Base-by-base conservation (phyloP, 2,329 filamentous ascomycete genomes). In the Xylaria sp. region DNA sequence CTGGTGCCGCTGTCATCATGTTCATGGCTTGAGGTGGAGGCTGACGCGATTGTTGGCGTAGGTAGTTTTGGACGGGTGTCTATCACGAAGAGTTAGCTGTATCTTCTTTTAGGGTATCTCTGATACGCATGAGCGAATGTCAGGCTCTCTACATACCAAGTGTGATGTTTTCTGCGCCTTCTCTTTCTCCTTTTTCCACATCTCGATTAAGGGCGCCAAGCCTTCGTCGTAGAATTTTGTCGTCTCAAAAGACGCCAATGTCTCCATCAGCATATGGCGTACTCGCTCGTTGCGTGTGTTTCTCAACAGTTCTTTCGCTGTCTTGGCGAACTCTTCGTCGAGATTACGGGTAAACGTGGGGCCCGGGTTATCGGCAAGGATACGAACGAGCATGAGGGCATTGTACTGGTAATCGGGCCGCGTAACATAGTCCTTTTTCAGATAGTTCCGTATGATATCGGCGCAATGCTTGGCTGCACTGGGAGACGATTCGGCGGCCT, bases 301-400 rank as follows among this genome's bases (percentile, higher is more conserved):
- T 66, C 89, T 87, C 65, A 98, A 81, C 62, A 97, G 78, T 43
- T 91, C 85, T 78, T 94, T 94, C 15, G 91, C 79, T 0, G 88
- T 88, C 43, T 89, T 84, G 56, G 91, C 87, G 73, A 97, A 98
- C 72, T 92, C 92, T 73, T 89, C 84, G 77, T 97, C 94, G 43
- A 98, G 78, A 75, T 96, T 94, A 69, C 91, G 86, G n/a, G 94
- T 97, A 73, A 99, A 99, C 1, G 88, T 92, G 56, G 85, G 84
- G 31, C 94, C 94, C 0, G 95, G 95, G 75, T 99, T 97, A 76
- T 98, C 94, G 70, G 89, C 84, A 68, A 99, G 82, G 72, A 99
- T 99, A 65, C 94, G 90, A 69, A 96, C 83, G 59, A 99, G 85
- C 95, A 98, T 98, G 72, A 98, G 88, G 66, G 92, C 90, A 79